Conservation (phyloP, 805 yeast genomes). For the Lipomyces starkeyi region DNA sequence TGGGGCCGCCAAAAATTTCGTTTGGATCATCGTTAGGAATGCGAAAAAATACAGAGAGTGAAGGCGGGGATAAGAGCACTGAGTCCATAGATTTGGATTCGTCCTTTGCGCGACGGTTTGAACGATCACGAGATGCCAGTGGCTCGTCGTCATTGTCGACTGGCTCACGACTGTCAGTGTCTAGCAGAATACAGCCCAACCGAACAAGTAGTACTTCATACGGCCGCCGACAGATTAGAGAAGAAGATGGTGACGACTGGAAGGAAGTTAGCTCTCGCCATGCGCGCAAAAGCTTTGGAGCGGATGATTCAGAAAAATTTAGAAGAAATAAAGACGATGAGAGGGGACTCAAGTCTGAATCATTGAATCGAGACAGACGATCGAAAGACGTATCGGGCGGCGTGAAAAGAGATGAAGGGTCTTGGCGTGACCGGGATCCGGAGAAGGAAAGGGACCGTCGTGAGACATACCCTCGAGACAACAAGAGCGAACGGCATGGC, state of each 20-base stretch:
- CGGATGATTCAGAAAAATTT: constrained; percentile 13
- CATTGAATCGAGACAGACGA: constrained; percentile 19
- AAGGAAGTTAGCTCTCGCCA: constrained; percentile 13
- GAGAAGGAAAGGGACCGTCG: constrained; percentile 18
- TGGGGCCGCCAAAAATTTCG: constrained; percentile 37
- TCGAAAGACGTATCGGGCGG: constrained; percentile 10
- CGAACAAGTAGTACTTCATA: not conserved
- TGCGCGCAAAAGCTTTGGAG: constrained; percentile 2
- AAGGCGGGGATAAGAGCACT: not conserved
- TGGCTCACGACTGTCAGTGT: not conserved
- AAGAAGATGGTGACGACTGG: constrained; percentile 15
- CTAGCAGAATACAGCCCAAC: not conserved
- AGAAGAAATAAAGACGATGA: constrained; percentile 18
- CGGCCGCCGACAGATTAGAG: not conserved
- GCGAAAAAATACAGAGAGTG: constrained; percentile 5
- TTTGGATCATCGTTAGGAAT: constrained; percentile 17
- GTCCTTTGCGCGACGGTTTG: constrained; percentile 8
- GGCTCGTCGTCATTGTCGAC: not conserved
- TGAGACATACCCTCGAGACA: not conserved
- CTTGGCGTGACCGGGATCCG: constrained; percentile 34
- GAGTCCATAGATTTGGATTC: constrained; percentile 1
- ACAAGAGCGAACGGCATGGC: constrained; percentile 9
- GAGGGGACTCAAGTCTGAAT: not conserved
- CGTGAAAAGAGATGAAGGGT: constrained; percentile 27
- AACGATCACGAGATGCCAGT: constrained; percentile 10